Conservation (phyloP, 768 basidiomycete species). For the Leccinum truebloodii region DNA sequence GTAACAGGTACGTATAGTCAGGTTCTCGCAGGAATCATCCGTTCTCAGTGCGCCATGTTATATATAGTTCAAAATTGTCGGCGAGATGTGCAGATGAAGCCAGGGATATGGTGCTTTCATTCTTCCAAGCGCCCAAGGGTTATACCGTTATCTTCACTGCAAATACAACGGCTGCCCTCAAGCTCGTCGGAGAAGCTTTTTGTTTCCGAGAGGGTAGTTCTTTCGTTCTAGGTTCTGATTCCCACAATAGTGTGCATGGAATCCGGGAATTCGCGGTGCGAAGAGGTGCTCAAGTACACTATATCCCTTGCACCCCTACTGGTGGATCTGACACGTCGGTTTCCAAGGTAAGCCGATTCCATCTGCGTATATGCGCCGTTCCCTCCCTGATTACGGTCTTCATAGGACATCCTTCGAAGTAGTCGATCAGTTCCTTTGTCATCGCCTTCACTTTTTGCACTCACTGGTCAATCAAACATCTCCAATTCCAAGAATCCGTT, state of each 20-base stretch:
- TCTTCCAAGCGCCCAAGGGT: constrained; percentile 73
- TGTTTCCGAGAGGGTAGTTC: constrained; percentile 60
- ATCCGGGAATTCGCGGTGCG: constrained; percentile 68
- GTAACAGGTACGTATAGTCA: constrained; percentile 64
- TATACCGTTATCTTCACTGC: constrained; percentile 83
- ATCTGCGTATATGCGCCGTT: constrained; percentile 22
- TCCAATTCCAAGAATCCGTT: constrained; percentile 73
- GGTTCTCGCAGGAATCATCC: background rate
- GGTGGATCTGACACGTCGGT: constrained; percentile 63
- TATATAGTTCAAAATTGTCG: constrained; percentile 66
- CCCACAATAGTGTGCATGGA: constrained; percentile 84
- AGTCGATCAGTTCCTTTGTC: constrained; percentile 43
- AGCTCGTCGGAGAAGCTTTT: constrained; percentile 80
- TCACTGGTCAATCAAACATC: constrained; percentile 83
- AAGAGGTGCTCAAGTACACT: constrained; percentile 57
- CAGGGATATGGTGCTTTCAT: constrained; percentile 68
- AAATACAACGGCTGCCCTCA: constrained; percentile 78
- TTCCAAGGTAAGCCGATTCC: constrained; percentile 52
- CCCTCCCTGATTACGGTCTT: constrained; percentile 2
- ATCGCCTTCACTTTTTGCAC: constrained; percentile 62
- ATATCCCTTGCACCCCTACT: constrained; percentile 60
- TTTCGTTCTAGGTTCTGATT: constrained; percentile 73
- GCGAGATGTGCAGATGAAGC: constrained; percentile 67
- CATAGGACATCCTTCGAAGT: constrained; percentile 54
- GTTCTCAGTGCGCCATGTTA: background rate